Conservation (phyloP, 495 filamentous ascomycete genomes). For the Lindgomyces ingoldianus region DNA sequence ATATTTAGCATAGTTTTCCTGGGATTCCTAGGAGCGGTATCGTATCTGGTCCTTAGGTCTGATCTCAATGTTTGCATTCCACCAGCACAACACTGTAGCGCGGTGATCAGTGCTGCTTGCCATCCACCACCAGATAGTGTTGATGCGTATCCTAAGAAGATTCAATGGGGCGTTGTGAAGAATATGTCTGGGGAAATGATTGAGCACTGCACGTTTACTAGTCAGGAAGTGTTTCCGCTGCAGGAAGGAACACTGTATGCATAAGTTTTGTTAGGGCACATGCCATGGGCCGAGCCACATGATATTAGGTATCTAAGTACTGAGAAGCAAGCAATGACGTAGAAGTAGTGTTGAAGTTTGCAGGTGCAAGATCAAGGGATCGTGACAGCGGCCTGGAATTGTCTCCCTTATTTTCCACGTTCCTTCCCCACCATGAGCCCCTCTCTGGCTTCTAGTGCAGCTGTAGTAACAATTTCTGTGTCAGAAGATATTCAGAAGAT, state of each 20-base stretch:
- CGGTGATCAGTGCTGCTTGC: conserved; percentile 54
- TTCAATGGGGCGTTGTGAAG: conserved; percentile 47
- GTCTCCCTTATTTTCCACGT: no score
- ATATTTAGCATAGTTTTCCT: conserved; percentile 42
- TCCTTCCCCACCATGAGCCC: no score
- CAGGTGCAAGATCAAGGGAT: no score
- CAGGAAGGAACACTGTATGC: conserved; percentile 1
- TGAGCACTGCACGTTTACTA: conserved; percentile 24
- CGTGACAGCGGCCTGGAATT: no score
- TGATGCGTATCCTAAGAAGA: conserved; percentile 22
- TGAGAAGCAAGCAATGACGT: no score
- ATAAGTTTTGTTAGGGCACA: no score
- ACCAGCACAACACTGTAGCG: conserved; percentile 48
- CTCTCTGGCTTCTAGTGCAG: no score
- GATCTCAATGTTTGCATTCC: conserved; percentile 45
- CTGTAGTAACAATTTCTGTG: no score
- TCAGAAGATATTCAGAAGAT: no score
- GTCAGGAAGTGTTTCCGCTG: background rate
- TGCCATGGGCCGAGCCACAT: no score
- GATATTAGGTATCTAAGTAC: no score
- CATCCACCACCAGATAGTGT: conserved; percentile 40
- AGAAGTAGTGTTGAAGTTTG: no score
- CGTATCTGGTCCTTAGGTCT: background rate
- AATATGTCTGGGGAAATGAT: background rate
- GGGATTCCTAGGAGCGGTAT: conserved; percentile 12